phyloP scores from a whole-genome alignment of 164 flowering plant genomes.

The Tetrastigma voinierianum region DNA sequence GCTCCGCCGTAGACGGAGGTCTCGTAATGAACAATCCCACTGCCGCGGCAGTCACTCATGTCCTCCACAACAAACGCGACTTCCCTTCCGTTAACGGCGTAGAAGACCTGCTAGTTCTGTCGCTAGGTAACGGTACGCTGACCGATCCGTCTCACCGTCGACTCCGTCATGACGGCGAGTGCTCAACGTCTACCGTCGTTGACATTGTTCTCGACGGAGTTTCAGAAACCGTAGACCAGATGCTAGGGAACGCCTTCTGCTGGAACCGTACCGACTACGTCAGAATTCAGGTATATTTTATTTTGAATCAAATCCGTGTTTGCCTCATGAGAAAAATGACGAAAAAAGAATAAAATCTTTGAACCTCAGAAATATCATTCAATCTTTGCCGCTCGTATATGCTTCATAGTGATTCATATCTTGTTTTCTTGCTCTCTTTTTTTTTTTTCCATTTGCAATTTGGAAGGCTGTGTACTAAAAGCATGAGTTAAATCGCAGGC shows the following conservation, averaged over 20 bases:
- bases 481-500: conserved; percentile 39
- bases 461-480: conserved; percentile 3
- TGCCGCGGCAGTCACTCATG: conserved; percentile 93
- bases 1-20: conserved; percentile 86
- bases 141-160: conserved; percentile 8
- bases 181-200: conserved; percentile 52
- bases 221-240: conserved; percentile 89
- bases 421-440: no score
- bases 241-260: conserved; percentile 88
- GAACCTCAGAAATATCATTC: background rate
- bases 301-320: background rate
- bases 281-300: conserved; percentile 69
- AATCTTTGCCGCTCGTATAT: no score
- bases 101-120: conserved; percentile 77
- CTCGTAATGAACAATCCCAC: conserved; percentile 96
- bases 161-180: conserved; percentile 30
- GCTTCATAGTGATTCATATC: no score
- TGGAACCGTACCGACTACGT: conserved; percentile 83
- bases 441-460: no score
- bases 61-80: conserved; percentile 78
- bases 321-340: conserved; percentile 10
- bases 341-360: background rate
- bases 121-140: conserved; percentile 71
- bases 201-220: conserved; percentile 84
- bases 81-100: conserved; percentile 80